These are phyloP conservation scores for Stachybotrys elegans DNA, from an alignment of 2,329 filamentous ascomycete species.

Conservation along the genomic window DNA sequence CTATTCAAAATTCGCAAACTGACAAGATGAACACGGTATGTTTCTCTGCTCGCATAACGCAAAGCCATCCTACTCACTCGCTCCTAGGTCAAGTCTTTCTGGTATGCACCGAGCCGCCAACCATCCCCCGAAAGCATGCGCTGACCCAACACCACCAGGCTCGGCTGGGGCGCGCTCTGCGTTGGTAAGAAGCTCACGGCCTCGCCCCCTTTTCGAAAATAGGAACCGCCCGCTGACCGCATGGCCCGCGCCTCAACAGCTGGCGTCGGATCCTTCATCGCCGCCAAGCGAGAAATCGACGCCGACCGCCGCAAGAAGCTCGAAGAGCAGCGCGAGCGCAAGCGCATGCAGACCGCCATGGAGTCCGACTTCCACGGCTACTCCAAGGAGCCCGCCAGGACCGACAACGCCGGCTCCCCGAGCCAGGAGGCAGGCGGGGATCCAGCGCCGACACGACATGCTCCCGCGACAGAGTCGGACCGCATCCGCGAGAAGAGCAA, in stretches of 20 bases:
- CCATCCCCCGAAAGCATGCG: conserved; percentile 2
- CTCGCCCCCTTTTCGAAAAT: conserved; percentile 1
- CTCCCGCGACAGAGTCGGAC: conserved; percentile 64
- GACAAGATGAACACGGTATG: conserved; percentile 54
- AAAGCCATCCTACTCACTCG: conserved; percentile 14
- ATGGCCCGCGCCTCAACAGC: conserved; percentile 49
- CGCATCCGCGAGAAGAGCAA: conserved; percentile 74
- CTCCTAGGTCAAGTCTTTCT: conserved; percentile 58
- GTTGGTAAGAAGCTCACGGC: conserved; percentile 53
- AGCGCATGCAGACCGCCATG: conserved; percentile 55
- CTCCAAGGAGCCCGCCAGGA: conserved; percentile 40
- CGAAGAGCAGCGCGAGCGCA: conserved; percentile 55
- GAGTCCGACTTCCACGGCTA: conserved; percentile 38
- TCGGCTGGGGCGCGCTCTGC: conserved; percentile 88
- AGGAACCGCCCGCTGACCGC: conserved; percentile 11
- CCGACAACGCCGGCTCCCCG: conserved; percentile 55
- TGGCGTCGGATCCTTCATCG: conserved; percentile 89
- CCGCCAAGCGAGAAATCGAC: conserved; percentile 92
- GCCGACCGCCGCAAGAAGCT: conserved; percentile 73
- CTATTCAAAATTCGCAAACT: no score
- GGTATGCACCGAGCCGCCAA: conserved; percentile 37
- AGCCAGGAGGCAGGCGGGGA: conserved; percentile 70
- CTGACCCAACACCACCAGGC: no score
- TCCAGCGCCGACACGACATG: conserved; percentile 81
- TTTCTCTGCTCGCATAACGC: conserved; percentile 1